Base-by-base conservation (phyloP, 345 rosid genomes). In the Litchi chinensis region DNA sequence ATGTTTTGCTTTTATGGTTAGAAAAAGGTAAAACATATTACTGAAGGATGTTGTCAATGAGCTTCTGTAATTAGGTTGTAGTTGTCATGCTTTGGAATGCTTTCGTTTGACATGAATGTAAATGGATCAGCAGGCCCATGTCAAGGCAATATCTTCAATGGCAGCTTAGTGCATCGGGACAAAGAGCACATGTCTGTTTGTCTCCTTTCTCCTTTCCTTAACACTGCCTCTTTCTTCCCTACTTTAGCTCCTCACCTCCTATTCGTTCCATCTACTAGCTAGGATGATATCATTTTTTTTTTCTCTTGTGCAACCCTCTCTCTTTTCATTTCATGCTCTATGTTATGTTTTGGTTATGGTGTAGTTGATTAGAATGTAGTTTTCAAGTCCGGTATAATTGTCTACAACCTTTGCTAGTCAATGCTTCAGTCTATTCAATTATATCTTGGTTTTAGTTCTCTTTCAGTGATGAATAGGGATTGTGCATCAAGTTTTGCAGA, bases 121-220 rank as follows among this genome's bases (percentile, higher is more conserved):
- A 93, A 97, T 94, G 98, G 89, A 97, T 96, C 93, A 89, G 95
- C 98, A 93, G 99, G 99, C 90, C 92, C 86, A 86, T 97, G 90
- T 91, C 99, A 92, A 91, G 98, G 93, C 90, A 94, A 86, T 97
- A 90, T 87, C 98, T 93, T 86, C 95, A 83, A 89, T 97, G 97
- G 99, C 98, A 93, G 98, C 95, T 86, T 97, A 89, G 90, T 97
- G 97, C 97, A 89, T 91, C 88, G 85, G 94, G 95, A 90, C 97
- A 97, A 93, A 94, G 97, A 91, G 92, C 97, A 79, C 91, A 89
- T 88, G 95, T 89, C 97, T 97, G 98, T 94, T 97, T 93, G 99
- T 97, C 97, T 93, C 85, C 98, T 91, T 93, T 97, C 99, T 97
- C 97, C 94, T 97, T 93, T 92, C 92, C 95, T 91, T 92, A 86